Evolutionary conservation across 2,329 filamentous ascomycete species (phyloP), one percentile per base, ranked within the genome.

Genomic region (Penicillium polonicum): DNA sequence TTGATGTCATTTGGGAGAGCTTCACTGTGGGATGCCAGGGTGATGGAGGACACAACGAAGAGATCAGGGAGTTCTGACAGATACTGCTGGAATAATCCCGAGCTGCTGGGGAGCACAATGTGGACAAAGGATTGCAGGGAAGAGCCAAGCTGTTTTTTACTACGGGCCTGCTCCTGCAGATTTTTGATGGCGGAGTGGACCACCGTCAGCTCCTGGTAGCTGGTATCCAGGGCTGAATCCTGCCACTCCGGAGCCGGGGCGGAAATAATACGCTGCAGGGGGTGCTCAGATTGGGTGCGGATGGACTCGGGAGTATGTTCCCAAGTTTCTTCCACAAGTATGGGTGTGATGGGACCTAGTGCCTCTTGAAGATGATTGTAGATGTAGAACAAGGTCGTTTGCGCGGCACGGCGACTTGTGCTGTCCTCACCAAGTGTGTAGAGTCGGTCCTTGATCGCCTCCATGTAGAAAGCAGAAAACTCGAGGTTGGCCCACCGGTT

Each of bases 401-500:
- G 85, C 1, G 83, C 82, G 23, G 79, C 78, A 27, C 78, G 69
- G 52, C 85, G 79, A 48, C 90, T 76, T 5, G 83, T 80, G 46
- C 89, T 88, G 15, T 83, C 81, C 15, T 84, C 84, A 59, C 87
- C 84, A 31, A 89, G 90, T 45, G 92, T 94, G 78, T 99, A 99
- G 1, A 97, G 80, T 3, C 91, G 83, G 69, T 99, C 94, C 75
- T 99, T 99, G 67, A 92, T 82, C 0, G 90, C 87, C 74, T 99
- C 94, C 57, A 99, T 85, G 73, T 97, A 99, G 74, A 97, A 96
- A 0, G 93, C 88, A 0, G 92, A 97, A 25, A 99, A 82, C 65
- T 97, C 90, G 25, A 82, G 86, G 55, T 87, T 86, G 58, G 96
- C 82, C 87, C 92, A 97, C 61, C 85, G 84, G 74, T 92, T 95